Evolutionary conservation across 106 monocot genomes (phyloP).

Genomic region (Apostasia shenzhenica): DNA sequence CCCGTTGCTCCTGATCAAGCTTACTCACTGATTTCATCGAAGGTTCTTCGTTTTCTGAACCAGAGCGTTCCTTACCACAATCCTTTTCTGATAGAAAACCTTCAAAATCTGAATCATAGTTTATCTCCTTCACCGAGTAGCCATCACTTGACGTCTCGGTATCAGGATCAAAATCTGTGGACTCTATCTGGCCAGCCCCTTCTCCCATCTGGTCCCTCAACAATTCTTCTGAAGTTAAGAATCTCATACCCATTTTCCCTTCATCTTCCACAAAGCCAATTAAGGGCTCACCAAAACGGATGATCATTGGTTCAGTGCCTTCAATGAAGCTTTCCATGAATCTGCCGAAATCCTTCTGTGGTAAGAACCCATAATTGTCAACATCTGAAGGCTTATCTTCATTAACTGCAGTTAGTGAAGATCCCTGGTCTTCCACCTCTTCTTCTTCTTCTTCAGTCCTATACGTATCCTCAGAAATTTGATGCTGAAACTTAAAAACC

Average conservation of each 20-base stretch:
- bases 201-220: background rate
- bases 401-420: background rate
- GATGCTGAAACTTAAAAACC: conserved; percentile 52
- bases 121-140: conserved; percentile 51
- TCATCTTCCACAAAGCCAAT: background rate
- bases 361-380: conserved; percentile 24
- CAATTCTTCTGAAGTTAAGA: conserved; percentile 6
- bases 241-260: background rate
- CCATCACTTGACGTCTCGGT: conserved; percentile 36
- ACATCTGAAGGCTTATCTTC: conserved; percentile 8
- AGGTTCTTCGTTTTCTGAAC: background rate
- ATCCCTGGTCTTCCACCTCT: too few species aligned
- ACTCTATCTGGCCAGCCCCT: conserved; percentile 10
- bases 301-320: conserved; percentile 22
- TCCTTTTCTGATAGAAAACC: conserved; percentile 42
- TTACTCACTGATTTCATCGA: background rate
- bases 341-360: conserved; percentile 34
- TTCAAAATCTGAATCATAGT: conserved; percentile 42
- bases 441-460: conserved; percentile 3
- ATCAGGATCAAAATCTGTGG: conserved; percentile 37
- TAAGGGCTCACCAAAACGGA: conserved; percentile 18
- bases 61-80: conserved; percentile 12
- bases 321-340: conserved; percentile 30
- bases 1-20: background rate
- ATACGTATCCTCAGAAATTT: conserved; percentile 9